phyloP scores from a whole-genome alignment of 1,284 basidiomycete genomes.

The Phenoliferia sp. region DNA sequence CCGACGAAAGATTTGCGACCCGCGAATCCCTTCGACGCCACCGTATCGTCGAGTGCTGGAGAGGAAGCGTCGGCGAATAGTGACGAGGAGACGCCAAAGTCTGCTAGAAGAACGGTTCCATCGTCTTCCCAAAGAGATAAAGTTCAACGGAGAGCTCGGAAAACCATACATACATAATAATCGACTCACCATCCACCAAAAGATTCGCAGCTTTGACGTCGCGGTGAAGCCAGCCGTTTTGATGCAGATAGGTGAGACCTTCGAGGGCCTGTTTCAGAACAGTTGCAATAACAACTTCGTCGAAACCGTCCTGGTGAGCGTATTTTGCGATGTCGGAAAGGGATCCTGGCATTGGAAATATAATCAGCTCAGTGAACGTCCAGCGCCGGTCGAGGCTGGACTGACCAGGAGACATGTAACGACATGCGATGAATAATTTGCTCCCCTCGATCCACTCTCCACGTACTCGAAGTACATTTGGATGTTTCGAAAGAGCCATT shows the following conservation, averaged over 20 bases:
- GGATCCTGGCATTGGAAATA: slow-evolving; percentile 10
- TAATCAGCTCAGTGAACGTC: neutral
- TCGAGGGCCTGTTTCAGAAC: slow-evolving; percentile 75
- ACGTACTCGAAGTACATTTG: slow-evolving; percentile 81
- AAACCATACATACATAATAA: neutral
- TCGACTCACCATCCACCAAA: slow-evolving; percentile 65
- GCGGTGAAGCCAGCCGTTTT: slow-evolving; percentile 82
- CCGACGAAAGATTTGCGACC: slow-evolving; percentile 84
- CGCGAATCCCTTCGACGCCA: slow-evolving; percentile 43
- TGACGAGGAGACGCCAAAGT: slow-evolving; percentile 79
- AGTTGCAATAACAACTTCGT: slow-evolving; percentile 76
- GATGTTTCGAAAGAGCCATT: slow-evolving; percentile 90
- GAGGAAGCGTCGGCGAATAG: slow-evolving; percentile 55
- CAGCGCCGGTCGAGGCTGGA: neutral
- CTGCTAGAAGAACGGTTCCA: slow-evolving; percentile 80
- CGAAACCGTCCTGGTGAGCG: slow-evolving; percentile 76
- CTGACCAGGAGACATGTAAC: slow-evolving; percentile 68
- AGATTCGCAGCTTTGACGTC: slow-evolving; percentile 87
- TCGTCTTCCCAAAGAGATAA: slow-evolving; percentile 40
- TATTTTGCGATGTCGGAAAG: slow-evolving; percentile 49
- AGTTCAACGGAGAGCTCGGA: neutral
- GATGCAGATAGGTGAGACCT: slow-evolving; percentile 78
- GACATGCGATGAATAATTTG: slow-evolving; percentile 77
- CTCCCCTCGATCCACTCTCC: slow-evolving; percentile 69
- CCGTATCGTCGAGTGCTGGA: slow-evolving; percentile 7